Evolutionary conservation across 305 asterid species (phyloP).

Genomic region (Nicotiana rustica): DNA sequence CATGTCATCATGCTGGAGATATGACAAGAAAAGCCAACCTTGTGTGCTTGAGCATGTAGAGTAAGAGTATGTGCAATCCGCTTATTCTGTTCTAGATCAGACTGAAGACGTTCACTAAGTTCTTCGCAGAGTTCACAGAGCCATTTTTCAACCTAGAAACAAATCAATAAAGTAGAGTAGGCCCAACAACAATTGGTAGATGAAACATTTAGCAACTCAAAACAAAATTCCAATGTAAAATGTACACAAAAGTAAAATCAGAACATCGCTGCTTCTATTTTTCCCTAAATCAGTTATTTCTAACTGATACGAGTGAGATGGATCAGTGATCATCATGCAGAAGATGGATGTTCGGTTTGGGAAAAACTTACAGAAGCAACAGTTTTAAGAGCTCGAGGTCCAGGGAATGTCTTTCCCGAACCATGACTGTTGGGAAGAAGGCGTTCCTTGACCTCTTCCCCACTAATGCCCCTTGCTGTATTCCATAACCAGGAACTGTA

Average conservation of each 20-base stretch:
- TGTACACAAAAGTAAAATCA: constrained; percentile 14
- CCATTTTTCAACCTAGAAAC: constrained; percentile 86
- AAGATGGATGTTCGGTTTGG: background rate
- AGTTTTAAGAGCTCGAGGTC: constrained; percentile 79
- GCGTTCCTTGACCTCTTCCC: constrained; percentile 93
- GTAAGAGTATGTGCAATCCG: constrained; percentile 88
- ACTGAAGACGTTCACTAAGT: constrained; percentile 83
- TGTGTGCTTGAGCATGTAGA: constrained; percentile 87
- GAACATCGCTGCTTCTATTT: background rate
- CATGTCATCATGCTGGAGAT: background rate
- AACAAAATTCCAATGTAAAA: background rate
- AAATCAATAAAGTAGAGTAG: constrained; percentile 23
- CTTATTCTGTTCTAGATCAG: constrained; percentile 88
- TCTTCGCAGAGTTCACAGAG: constrained; percentile 83
- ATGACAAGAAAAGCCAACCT: constrained; percentile 51
- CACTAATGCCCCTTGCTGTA: constrained; percentile 82
- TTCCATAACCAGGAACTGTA: constrained; percentile 95
- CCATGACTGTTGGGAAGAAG: constrained; percentile 98
- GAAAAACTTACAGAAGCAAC: constrained; percentile 60
- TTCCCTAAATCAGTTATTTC: constrained; percentile 8
- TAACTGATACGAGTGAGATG: constrained; percentile 1
- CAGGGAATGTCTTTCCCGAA: constrained; percentile 96
- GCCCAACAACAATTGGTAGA: background rate
- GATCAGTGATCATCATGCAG: constrained; percentile 6
- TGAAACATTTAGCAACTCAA: constrained; percentile 26